Conservation (phyloP, 2,329 filamentous ascomycete genomes). For the Magnaporthiopsis incrustans region DNA sequence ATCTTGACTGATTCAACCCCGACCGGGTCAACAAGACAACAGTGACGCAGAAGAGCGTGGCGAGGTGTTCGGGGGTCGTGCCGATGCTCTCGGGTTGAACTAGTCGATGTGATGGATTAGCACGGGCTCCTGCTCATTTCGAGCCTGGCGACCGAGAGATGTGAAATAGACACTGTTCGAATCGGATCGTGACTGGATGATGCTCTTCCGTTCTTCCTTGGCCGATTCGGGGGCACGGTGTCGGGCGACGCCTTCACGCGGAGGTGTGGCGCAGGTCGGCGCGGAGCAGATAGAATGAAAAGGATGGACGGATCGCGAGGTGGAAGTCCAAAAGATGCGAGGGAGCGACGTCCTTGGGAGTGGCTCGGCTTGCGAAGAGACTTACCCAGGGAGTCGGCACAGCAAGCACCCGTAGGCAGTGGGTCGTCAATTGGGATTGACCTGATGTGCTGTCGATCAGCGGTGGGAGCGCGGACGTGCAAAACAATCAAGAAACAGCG, state of each 20-base stretch:
- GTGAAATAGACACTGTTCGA: not conserved
- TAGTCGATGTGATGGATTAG: not conserved
- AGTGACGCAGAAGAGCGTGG: not conserved
- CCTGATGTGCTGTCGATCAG: not conserved
- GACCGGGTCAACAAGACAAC: not conserved
- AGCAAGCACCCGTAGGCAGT: not conserved
- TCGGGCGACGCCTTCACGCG: not conserved
- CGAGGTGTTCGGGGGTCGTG: not conserved
- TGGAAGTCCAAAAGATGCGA: not conserved
- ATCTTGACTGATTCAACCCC: conserved; percentile 56
- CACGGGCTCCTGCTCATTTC: not conserved
- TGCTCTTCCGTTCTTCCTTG: not conserved
- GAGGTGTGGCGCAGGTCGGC: no score
- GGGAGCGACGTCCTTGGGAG: not conserved
- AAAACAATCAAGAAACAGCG: not conserved
- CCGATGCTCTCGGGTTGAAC: not conserved
- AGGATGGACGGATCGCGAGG: not conserved
- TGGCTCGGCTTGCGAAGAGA: not conserved
- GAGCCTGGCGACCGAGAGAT: not conserved
- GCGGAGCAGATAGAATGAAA: not conserved
- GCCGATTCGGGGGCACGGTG: not conserved
- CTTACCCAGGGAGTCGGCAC: not conserved
- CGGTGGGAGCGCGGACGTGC: not conserved
- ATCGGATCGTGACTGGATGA: not conserved
- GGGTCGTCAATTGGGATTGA: not conserved